Base-by-base conservation (phyloP, 2,329 filamentous ascomycete species). In the Gremmenia infestans region DNA sequence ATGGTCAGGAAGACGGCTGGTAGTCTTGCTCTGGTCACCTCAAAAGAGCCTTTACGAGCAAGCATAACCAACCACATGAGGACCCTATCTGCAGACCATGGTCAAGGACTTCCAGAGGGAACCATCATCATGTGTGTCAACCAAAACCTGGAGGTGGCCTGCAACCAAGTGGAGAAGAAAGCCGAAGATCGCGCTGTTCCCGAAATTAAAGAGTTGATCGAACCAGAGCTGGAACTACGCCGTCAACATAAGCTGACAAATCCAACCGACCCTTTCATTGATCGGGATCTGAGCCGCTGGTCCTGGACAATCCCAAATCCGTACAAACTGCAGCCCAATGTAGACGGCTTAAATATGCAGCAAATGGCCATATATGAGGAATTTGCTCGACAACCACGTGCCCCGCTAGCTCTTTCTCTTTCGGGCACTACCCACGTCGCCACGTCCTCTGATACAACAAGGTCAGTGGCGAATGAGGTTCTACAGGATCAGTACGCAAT, bases 111-210 rank as follows among this genome's bases (percentile, higher is more conserved):
- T 59, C 91, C 94, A 0, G 94, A 99, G 73, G 94, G 94, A 6
- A 89, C 94, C 35, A 94, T 99, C 59, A 83, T 97, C 55, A 97
- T 99, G 90, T 97, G 95, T 72, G 93, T 99, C 59, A 99, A 97
- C 71, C 93, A 95, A 62, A 99, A 99, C 70, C 81, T 99, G 32
- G 94, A 99, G 65, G 81, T 91, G 42, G 93, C 95, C 48, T 97
- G 94, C 69, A 88, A 83, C 65, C 89, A 97, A 60, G 95, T 99
- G 47, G 94, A 99, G 72, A 91, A 94, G 72, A 92, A 94, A 52
- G 95, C 94, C 3, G 93, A 97, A 71, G 89, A 96, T 67, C 89
- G 93, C 59, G 94, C 94, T 9, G 78, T 97, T 40, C 88, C 90
- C 2, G 94, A 99, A 71, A 97, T 99, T 57, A 93, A 99, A 70